These are phyloP conservation scores for Peribolospora baueri DNA, from an alignment of 768 basidiomycete genomes.

Conservation along the genomic window DNA sequence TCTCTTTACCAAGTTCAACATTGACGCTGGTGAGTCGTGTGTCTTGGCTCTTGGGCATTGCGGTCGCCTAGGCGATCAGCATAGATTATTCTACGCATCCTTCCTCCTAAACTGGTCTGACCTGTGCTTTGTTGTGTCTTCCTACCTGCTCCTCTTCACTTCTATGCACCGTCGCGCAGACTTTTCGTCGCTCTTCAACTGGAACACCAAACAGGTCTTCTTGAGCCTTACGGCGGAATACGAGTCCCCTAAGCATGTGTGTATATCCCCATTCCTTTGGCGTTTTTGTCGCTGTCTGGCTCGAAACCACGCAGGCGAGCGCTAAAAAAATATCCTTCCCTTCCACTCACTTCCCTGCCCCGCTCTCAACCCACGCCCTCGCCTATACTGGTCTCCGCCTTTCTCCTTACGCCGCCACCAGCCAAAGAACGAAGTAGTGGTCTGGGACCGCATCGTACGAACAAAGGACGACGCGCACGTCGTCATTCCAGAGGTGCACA, in stretches of 20 bases:
- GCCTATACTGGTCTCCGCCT: neutral
- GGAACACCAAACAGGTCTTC: conserved; percentile 93
- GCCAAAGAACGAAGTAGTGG: conserved; percentile 42
- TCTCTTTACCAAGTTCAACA: conserved; percentile 56
- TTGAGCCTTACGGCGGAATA: conserved; percentile 70
- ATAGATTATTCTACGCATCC: neutral
- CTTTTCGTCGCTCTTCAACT: conserved; percentile 59
- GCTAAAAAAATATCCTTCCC: neutral
- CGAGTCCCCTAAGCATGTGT: conserved; percentile 42
- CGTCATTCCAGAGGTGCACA: conserved; percentile 34
- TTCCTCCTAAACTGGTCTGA: neutral
- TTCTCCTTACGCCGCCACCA: neutral
- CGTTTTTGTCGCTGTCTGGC: neutral
- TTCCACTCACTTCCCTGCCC: neutral
- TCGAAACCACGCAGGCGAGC: no score
- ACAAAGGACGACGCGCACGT: conserved; percentile 49
- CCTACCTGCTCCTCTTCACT: neutral
- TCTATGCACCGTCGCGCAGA: conserved; percentile 26
- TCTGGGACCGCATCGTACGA: conserved; percentile 82
- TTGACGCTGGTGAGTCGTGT: conserved; percentile 39
- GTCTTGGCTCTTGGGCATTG: neutral
- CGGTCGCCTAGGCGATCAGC: neutral
- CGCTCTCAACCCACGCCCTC: neutral
- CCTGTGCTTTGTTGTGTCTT: neutral
- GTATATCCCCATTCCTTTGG: conserved; percentile 14